Percentiles rank a stretch among this genome's conserved stretches.
These are phyloP conservation scores for Epichloe baconii DNA, from an alignment of 2,329 filamentous ascomycete genomes.

Conservation along the genomic window DNA sequence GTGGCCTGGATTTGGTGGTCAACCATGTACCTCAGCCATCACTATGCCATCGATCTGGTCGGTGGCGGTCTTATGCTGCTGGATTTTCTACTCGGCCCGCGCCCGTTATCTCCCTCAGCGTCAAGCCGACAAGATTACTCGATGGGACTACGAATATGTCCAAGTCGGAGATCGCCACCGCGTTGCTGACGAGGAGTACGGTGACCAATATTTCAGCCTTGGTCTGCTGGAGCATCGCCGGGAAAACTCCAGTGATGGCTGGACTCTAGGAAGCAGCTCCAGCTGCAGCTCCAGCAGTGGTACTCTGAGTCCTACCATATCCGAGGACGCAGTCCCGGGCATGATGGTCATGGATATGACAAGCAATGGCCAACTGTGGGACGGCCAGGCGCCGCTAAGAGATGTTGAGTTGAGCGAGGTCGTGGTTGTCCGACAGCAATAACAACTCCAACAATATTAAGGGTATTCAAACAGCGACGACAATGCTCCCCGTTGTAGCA, in stretches of 20 bases:
- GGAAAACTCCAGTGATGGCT: slow-evolving; percentile 61
- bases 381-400: slow-evolving; percentile 21
- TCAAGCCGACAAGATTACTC: slow-evolving; percentile 72
- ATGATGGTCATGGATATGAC: slow-evolving; percentile 23
- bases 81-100: slow-evolving; percentile 74
- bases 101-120: slow-evolving; percentile 69
- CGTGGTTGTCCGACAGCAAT: slow-evolving; percentile 25
- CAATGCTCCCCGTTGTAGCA: background rate
- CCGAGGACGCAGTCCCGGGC: slow-evolving; percentile 27
- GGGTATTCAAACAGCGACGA: background rate
- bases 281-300: slow-evolving; percentile 39
- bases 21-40: slow-evolving; percentile 95
- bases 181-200: slow-evolving; percentile 32
- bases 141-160: slow-evolving; percentile 93
- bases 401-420: slow-evolving; percentile 34
- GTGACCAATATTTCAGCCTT: slow-evolving; percentile 32
- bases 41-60: slow-evolving; percentile 90
- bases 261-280: slow-evolving; percentile 78
- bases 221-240: slow-evolving; percentile 30
- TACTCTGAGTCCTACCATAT: slow-evolving; percentile 35
- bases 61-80: slow-evolving; percentile 65
- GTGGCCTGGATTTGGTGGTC: slow-evolving; percentile 95
- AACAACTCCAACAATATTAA: background rate
- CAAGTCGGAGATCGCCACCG: slow-evolving; percentile 57
- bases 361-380: slow-evolving; percentile 26